Percentiles rank a stretch among this genome's conserved stretches.
Conservation (phyloP, 2,329 filamentous ascomycete species). For the Neonectria ditissima region DNA sequence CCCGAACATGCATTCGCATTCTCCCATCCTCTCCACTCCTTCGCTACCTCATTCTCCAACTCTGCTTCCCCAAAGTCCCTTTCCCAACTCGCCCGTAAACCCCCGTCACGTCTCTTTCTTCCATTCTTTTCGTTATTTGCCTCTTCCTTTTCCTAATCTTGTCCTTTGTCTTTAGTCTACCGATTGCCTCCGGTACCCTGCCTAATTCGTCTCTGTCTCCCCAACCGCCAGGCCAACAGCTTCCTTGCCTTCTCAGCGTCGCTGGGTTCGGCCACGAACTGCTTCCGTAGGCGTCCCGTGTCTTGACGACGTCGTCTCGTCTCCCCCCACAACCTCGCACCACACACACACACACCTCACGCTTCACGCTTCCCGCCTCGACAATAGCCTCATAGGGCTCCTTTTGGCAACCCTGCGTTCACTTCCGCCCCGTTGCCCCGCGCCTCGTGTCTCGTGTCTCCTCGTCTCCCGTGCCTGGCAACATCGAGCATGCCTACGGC, state of each 20-base stretch:
- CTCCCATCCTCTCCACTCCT: slow-evolving; percentile 17
- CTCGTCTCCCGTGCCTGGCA: slow-evolving; percentile 34
- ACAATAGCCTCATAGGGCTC: slow-evolving; percentile 2
- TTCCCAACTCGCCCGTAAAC: background rate
- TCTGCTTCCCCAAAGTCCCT: slow-evolving; percentile 12
- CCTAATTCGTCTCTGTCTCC: slow-evolving; percentile 12
- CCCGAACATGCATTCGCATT: background rate
- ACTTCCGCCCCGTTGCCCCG: slow-evolving; percentile 13
- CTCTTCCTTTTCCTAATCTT: background rate
- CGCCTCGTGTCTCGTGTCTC: background rate
- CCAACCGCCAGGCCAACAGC: slow-evolving; percentile 1
- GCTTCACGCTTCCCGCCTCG: background rate
- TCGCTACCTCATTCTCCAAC: slow-evolving; percentile 22
- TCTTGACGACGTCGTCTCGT: slow-evolving; percentile 17
- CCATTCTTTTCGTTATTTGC: background rate
- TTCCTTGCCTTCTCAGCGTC: background rate
- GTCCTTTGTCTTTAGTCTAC: slow-evolving; percentile 8
- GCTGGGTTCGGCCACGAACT: slow-evolving; percentile 20
- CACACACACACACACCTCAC: background rate
- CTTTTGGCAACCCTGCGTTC: slow-evolving; percentile 15
- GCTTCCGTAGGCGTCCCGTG: background rate
- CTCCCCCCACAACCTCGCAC: slow-evolving; percentile 7
- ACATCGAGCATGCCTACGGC: slow-evolving; percentile 38
- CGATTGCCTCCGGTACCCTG: background rate
- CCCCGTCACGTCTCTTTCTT: slow-evolving; percentile 2